Percentiles rank a stretch among this genome's conserved stretches.
Evolutionary conservation across 75 land plant species (phyloP).

Genomic region (Picea glauca): DNA sequence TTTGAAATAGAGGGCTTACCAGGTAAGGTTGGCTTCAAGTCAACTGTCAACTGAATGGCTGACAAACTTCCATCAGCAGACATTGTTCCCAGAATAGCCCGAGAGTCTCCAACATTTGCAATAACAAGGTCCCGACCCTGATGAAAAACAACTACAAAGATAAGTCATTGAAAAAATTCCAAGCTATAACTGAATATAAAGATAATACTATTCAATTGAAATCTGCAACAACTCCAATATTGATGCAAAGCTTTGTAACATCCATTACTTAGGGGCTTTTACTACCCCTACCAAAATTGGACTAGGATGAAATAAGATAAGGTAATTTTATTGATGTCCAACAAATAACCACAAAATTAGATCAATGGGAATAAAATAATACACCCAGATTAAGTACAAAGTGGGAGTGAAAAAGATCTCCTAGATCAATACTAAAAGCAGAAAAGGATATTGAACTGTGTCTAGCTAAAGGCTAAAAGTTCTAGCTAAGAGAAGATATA

Average conservation of each 20-base stretch:
- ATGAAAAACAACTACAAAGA: background rate
- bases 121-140: conserved; percentile 81
- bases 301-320: too few relatives aligned
- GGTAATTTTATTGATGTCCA: too few relatives aligned
- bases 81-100: conserved; percentile 80
- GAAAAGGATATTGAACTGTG: too few relatives aligned
- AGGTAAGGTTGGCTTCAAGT: conserved; percentile 91
- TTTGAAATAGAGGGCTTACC: conserved; percentile 23
- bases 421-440: too few relatives aligned
- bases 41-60: conserved; percentile 88
- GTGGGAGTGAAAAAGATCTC: too few relatives aligned
- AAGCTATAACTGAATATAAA: background rate
- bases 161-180: background rate
- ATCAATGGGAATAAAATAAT: too few relatives aligned
- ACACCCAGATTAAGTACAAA: too few relatives aligned
- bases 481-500: too few relatives aligned
- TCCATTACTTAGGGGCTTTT: background rate
- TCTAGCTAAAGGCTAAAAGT: too few relatives aligned
- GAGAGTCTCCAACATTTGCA: conserved; percentile 94
- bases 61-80: conserved; percentile 45
- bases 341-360: too few relatives aligned
- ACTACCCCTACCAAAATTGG: background rate
- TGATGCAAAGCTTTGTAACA: background rate
- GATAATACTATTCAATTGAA: background rate
- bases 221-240: background rate